These are phyloP conservation scores for Tolypocladium inflatum DNA, from an alignment of 2,329 filamentous ascomycete species.

Conservation along the genomic window DNA sequence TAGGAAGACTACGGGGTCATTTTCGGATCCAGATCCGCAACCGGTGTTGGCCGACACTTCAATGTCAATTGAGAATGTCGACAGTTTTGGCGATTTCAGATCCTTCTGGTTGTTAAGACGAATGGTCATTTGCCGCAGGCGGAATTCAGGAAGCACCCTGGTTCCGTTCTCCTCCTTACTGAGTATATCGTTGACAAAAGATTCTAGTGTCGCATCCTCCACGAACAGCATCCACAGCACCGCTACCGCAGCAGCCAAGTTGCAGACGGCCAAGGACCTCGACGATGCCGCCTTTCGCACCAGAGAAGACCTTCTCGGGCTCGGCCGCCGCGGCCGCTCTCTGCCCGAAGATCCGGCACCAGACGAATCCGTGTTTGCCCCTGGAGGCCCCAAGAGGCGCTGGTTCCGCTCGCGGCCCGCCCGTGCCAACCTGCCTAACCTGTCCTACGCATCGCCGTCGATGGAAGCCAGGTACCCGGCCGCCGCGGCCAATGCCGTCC, in stretches of 20 bases:
- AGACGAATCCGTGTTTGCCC: not conserved
- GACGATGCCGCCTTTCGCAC: conserved; percentile 3
- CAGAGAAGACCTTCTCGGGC: not conserved
- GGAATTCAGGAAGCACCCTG: not conserved
- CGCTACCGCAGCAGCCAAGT: not conserved
- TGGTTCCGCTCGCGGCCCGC: conserved; percentile 1
- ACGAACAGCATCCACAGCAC: not conserved
- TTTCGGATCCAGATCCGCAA: not conserved
- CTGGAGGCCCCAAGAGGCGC: conserved; percentile 1
- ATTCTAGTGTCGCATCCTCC: not conserved
- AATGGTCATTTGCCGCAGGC: not conserved
- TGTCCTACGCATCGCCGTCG: not conserved
- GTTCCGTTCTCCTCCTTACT: not conserved
- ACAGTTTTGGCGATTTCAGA: not conserved
- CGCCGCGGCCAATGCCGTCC: not conserved
- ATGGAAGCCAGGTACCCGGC: conserved; percentile 1
- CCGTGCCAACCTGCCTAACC: not conserved
- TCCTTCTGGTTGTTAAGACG: not conserved
- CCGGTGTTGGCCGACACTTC: not conserved
- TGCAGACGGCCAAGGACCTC: conserved; percentile 1
- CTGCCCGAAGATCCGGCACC: not conserved
- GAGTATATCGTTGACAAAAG: not conserved
- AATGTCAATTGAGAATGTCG: not conserved
- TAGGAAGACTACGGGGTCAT: not conserved
- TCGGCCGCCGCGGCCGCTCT: not conserved